Evolutionary conservation across 179 eudicot genomes (phyloP), one percentile per base, ranked within the genome.

Genomic region (Carnegiea gigantea): DNA sequence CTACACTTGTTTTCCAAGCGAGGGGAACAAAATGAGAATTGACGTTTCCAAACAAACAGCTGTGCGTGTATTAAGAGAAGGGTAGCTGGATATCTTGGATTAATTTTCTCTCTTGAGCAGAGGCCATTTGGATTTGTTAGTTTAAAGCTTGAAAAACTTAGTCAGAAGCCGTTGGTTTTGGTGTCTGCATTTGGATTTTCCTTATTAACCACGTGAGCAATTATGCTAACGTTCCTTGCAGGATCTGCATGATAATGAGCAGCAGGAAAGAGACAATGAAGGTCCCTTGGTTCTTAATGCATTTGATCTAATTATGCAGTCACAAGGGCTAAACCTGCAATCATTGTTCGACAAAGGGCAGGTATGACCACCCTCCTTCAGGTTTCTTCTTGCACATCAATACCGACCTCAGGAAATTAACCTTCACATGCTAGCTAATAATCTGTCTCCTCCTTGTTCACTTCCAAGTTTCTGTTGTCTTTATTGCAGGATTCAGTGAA

Each of bases 271-370:
- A 80, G 94, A 89, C 77, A 88, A 91, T 84, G 81, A 68, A 43
- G 97, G 94, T 79, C 99, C 99, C n/a, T 81, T 94, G 80, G 80
- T 80, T 83, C 97, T 96, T 53, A 96, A 94, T 88, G 99, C 98
- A 78, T 96, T 96, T 80, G 97, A 96, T 85, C 90, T 96, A 75
- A 94, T 96, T 83, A 87, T 96, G 80, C 90, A 94, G 40, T 96
- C 99, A 67, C 93, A 94, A 88, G 99, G 99, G 38, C 85, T 96
- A 77, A 94, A 96, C 84, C 96, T 96, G 67, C 87, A 96, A 72
- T 85, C 96, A 26, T 67, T 96, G 82, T 96, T 96, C 84, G 92
- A 92, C 77, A 93, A 94, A 81, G 87, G 91, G 76, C 87, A 91
- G 98, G 99, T 94, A 88, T 71, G 78, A 68, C 44, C 44, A 48